Percentiles rank a stretch among this genome's conserved stretches.
These are phyloP conservation scores for Mycocentrospora acerina DNA, from an alignment of 2,329 filamentous ascomycete species.

Conservation along the genomic window DNA sequence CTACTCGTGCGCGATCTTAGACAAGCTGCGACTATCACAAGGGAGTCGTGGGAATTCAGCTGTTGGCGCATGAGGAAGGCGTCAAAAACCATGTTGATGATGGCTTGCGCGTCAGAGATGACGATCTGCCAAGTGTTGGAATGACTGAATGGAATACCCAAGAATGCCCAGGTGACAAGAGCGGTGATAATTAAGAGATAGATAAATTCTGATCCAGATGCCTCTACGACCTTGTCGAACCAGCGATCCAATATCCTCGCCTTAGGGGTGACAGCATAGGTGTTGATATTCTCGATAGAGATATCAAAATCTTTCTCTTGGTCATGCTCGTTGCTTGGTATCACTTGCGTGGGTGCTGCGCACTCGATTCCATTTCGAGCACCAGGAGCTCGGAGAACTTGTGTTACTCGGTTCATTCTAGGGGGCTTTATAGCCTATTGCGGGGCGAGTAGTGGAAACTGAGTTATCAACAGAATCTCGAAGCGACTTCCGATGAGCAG, in stretches of 20 bases:
- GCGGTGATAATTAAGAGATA: conserved; percentile 2
- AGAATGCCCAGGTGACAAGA: conserved; percentile 4
- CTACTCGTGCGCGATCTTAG: conserved; percentile 5
- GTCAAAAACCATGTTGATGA: conserved; percentile 6
- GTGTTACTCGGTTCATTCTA: too few species aligned
- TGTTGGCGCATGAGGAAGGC: conserved; percentile 8
- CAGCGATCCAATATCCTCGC: conserved; percentile 1
- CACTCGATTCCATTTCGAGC: too few species aligned
- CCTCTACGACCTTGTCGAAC: conserved; percentile 2
- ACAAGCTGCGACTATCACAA: conserved; percentile 5
- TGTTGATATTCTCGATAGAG: too few species aligned
- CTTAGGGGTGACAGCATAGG: too few species aligned
- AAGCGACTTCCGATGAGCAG: too few species aligned
- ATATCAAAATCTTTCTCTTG: too few species aligned
- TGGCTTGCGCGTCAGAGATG: conserved; percentile 6
- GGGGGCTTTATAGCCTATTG: too few species aligned
- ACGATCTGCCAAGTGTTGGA: conserved; percentile 3
- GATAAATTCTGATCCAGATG: conserved; percentile 5
- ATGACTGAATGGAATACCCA: conserved; percentile 3
- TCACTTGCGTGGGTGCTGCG: too few species aligned
- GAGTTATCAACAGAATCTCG: too few species aligned
- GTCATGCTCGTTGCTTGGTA: too few species aligned
- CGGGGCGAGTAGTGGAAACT: too few species aligned
- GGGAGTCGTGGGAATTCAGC: conserved; percentile 5
- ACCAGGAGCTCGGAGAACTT: neutral